Base-by-base conservation (phyloP, 2,329 filamentous ascomycete genomes). In the Zymoseptoria brevis region DNA sequence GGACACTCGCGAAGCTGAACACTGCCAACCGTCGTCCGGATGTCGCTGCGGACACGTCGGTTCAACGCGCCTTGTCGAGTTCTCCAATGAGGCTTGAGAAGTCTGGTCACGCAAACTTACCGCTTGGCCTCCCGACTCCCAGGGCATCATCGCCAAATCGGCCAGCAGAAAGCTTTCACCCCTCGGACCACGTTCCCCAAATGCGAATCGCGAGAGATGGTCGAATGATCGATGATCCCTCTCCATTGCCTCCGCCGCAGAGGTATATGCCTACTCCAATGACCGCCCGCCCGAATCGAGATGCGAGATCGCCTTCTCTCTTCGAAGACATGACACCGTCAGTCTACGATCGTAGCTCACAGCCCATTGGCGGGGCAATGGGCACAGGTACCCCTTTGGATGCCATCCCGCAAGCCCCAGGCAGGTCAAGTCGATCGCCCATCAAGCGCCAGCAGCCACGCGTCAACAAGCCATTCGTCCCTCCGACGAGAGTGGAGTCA, bases 1-100 rank as follows among this genome's bases (percentile, higher is more conserved):
- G 78, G 77, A 76, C 75, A 0, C 73, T 79, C 50, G 78, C 79
- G 22, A 79, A 76, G 60, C 74, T 81, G 72, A 79, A 80, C 52
- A 57, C 67, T 1, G 59, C 64, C 21, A 45, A 50, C 21, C 56
- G 60, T 16, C 50, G 51, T 19, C 50, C 56, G 1, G 19, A 56
- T 16, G n/a, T 35, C 11, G n/a, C 49, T 22, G 53, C 49, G 16
- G 22, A 30, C 7, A 50, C 19, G 22, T 8, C 48, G 29, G 19
- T 21, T 11, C 19, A 22, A 11, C 9, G 19, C 22, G 19, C 19
- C 35, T 11, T 13, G 56, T 30, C 55, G 45, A 64, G 62, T 55
- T 61, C 64, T 16, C 64, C 64, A 21, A 22, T 52, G 8, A 64
- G 60, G 53, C 35, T 19, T 5, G 13, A 19, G 2, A 29, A 50